Evolutionary conservation across 495 filamentous ascomycete genomes (phyloP).

Genomic region (Oidiodendron maius): DNA sequence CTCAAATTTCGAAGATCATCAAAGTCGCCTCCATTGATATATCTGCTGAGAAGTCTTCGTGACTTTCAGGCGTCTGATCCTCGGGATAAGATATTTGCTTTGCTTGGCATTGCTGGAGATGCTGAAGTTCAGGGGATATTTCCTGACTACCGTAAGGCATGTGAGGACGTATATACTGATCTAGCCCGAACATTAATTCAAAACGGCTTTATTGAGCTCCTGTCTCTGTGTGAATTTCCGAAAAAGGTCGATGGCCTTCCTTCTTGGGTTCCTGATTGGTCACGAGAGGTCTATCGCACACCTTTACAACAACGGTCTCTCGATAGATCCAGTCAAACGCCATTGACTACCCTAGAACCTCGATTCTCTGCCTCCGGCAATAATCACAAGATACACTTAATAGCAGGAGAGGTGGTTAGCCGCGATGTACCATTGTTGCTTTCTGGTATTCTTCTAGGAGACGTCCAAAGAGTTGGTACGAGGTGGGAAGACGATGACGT

Average conservation of each 20-base stretch:
- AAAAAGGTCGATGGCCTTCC: background rate
- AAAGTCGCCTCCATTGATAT: too few relatives aligned
- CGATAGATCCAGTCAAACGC: background rate
- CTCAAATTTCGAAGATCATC: too few relatives aligned
- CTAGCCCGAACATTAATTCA: conserved; percentile 1
- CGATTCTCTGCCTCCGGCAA: background rate
- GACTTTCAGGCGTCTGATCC: too few relatives aligned
- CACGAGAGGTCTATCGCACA: background rate
- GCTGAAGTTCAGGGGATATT: too few relatives aligned
- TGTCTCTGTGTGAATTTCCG: conserved; percentile 3
- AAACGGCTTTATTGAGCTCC: conserved; percentile 2
- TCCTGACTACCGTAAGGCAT: conserved; percentile 1
- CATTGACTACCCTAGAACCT: background rate
- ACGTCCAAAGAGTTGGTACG: background rate
- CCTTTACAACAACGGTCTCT: conserved; percentile 2
- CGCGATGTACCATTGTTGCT: background rate
- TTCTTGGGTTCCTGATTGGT: conserved; percentile 6
- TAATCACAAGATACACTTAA: background rate
- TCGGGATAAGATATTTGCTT: too few relatives aligned
- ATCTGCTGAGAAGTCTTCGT: too few relatives aligned
- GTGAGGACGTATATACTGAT: conserved; percentile 1
- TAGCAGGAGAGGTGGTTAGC: background rate
- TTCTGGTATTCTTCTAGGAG: background rate
- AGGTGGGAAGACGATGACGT: background rate
- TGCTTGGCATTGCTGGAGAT: too few relatives aligned